Conservation (phyloP, 306 rosid genomes). For the Trifolium subterraneum region DNA sequence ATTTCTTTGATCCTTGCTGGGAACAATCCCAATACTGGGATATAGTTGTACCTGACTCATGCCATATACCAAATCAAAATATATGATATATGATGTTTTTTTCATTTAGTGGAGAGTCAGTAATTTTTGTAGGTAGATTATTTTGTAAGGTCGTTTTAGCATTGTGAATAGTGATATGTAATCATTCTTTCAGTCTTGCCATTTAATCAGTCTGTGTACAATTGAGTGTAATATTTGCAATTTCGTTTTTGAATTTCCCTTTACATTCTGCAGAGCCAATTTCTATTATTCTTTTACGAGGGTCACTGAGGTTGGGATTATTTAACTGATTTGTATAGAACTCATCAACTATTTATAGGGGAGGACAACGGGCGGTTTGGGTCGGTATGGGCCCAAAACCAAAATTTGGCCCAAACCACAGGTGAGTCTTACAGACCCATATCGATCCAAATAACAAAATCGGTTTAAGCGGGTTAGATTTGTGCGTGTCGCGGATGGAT, state of each 20-base stretch:
- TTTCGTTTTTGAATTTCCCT: conserved; percentile 9
- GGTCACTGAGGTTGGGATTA: too few species aligned
- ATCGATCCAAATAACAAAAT: too few species aligned
- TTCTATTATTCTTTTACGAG: too few species aligned
- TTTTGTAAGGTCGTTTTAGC: conserved; percentile 6
- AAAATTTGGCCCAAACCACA: too few species aligned
- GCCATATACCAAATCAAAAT: conserved; percentile 15
- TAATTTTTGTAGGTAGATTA: conserved; percentile 25
- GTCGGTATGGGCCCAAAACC: too few species aligned
- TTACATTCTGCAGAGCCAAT: not conserved
- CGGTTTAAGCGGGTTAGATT: too few species aligned
- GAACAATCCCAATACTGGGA: conserved; percentile 76
- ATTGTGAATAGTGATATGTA: conserved; percentile 41
- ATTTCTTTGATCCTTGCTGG: conserved; percentile 92
- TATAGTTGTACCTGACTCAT: conserved; percentile 47
- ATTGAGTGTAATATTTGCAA: not conserved
- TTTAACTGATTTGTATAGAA: too few species aligned
- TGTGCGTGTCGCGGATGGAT: too few species aligned
- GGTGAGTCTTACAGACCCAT: too few species aligned
- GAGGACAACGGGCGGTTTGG: too few species aligned
- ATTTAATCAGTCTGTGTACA: conserved; percentile 4
- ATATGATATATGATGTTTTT: not conserved
- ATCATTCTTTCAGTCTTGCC: conserved; percentile 35
- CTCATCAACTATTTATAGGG: too few species aligned
- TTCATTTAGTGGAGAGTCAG: not conserved